phyloP scores from a whole-genome alignment of 352 stramenopile genomes.

The Peronosclerospora sorghi region DNA sequence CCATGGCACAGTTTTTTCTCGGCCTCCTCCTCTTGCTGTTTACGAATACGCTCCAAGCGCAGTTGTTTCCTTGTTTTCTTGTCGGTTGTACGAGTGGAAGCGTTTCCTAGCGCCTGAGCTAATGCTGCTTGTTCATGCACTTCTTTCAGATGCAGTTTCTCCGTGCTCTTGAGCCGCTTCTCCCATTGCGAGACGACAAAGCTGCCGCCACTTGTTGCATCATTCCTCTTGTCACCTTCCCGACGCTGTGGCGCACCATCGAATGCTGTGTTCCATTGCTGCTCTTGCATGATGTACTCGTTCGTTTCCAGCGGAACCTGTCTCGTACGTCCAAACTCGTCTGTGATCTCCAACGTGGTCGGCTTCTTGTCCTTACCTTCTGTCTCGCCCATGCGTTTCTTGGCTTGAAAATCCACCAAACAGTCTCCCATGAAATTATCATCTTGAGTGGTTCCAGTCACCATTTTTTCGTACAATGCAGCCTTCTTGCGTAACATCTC shows the following conservation, averaged over 20 bases:
- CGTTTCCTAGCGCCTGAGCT: constrained; percentile 26
- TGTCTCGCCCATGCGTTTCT: constrained; percentile 13
- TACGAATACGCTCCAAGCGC: constrained; percentile 47
- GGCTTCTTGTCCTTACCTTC: constrained; percentile 2
- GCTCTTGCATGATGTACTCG: constrained; percentile 22
- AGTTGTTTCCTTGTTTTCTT: constrained; percentile 52
- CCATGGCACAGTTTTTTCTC: not conserved
- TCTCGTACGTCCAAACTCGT: constrained; percentile 44
- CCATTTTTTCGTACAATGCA: constrained; percentile 67
- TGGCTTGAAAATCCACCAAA: constrained; percentile 63
- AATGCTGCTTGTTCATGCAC: constrained; percentile 42
- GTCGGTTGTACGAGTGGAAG: constrained; percentile 6
- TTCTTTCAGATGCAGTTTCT: constrained; percentile 57
- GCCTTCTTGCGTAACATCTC: constrained; percentile 61
- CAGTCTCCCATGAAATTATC: constrained; percentile 28
- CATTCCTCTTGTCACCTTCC: constrained; percentile 1
- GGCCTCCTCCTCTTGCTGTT: constrained; percentile 15
- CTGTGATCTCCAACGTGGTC: constrained; percentile 27
- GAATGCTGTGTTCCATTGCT: no score
- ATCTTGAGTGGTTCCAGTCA: constrained; percentile 12
- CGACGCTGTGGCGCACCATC: no score
- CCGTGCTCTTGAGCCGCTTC: constrained; percentile 42
- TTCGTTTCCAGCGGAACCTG: constrained; percentile 27
- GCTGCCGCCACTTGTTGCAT: constrained; percentile 21
- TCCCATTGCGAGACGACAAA: constrained; percentile 81